phyloP scores from a whole-genome alignment of 176 grass and related monocot genomes.

The Triticum dicoccoides region DNA sequence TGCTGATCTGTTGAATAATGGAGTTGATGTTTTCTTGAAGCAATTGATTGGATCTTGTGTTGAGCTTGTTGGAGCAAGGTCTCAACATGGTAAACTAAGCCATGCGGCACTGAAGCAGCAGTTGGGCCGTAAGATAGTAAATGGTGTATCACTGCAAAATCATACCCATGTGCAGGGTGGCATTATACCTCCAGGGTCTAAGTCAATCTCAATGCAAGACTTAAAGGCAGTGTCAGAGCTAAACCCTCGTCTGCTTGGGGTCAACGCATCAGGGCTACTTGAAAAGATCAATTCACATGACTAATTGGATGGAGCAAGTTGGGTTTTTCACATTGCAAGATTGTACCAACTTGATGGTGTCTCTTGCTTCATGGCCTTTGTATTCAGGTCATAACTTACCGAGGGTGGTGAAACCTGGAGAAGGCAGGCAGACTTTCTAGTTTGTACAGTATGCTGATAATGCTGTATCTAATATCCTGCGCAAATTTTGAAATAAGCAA shows the following conservation, averaged over 20 bases:
- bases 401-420: conserved; percentile 14
- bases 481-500: conserved; percentile 29
- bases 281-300: conserved; percentile 57
- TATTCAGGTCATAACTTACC: conserved; percentile 30
- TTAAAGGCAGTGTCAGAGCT: conserved; percentile 37
- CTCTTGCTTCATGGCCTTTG: conserved; percentile 25
- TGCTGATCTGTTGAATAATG: conserved; percentile 78
- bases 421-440: conserved; percentile 22
- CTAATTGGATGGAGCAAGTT: conserved; percentile 29
- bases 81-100: conserved; percentile 34
- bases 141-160: conserved; percentile 42
- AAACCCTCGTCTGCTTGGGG: conserved; percentile 40
- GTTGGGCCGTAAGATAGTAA: conserved; percentile 38
- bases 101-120: conserved; percentile 42
- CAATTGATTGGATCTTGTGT: conserved; percentile 66
- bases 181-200: conserved; percentile 26
- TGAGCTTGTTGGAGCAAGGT: conserved; percentile 55
- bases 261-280: conserved; percentile 41
- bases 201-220: conserved; percentile 44
- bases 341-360: conserved; percentile 16
- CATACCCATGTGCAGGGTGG: conserved; percentile 32
- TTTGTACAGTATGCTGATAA: conserved; percentile 33
- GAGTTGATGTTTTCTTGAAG: conserved; percentile 70
- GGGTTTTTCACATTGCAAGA: conserved; percentile 26
- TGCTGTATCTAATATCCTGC: conserved; percentile 14